phyloP scores from a whole-genome alignment of 2,329 filamentous ascomycete species.

The Sporothrix mexicana region DNA sequence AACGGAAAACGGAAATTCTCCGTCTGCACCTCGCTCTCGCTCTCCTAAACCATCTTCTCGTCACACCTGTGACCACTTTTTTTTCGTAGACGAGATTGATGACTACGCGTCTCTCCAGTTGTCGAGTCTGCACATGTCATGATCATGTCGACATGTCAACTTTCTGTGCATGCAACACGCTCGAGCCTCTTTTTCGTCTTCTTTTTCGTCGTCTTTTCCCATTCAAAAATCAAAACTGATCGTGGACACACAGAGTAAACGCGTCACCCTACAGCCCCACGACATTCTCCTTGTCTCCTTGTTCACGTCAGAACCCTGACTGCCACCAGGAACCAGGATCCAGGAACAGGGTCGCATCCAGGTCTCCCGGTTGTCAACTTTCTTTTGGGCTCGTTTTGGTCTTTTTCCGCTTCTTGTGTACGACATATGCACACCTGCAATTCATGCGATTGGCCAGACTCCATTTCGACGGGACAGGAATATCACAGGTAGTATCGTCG shows the following conservation, averaged over 20 bases:
- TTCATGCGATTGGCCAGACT: not conserved
- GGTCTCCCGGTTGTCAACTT: not conserved
- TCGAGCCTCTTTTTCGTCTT: constrained; percentile 9
- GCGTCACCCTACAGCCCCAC: constrained; percentile 5
- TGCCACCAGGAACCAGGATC: not conserved
- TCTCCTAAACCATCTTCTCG: not conserved
- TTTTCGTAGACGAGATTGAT: not conserved
- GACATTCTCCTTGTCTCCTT: not conserved
- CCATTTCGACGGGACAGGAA: not conserved
- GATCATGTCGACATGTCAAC: not conserved
- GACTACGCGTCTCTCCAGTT: not conserved
- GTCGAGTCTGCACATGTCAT: too few relatives aligned
- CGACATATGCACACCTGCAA: not conserved
- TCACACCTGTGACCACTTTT: not conserved
- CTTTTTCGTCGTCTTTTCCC: too few relatives aligned
- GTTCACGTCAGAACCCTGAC: not conserved
- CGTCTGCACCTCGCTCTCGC: constrained; percentile 1
- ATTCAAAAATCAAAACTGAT: not conserved
- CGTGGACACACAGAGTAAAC: not conserved
- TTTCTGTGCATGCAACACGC: not conserved
- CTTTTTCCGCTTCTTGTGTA: not conserved
- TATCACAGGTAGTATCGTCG: not conserved
- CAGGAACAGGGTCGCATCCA: constrained; percentile 1
- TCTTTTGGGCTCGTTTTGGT: not conserved
- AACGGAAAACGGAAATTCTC: not conserved